Evolutionary conservation across 2,329 filamentous ascomycete genomes (phyloP).

Genomic region (Alternaria incomplexa): DNA sequence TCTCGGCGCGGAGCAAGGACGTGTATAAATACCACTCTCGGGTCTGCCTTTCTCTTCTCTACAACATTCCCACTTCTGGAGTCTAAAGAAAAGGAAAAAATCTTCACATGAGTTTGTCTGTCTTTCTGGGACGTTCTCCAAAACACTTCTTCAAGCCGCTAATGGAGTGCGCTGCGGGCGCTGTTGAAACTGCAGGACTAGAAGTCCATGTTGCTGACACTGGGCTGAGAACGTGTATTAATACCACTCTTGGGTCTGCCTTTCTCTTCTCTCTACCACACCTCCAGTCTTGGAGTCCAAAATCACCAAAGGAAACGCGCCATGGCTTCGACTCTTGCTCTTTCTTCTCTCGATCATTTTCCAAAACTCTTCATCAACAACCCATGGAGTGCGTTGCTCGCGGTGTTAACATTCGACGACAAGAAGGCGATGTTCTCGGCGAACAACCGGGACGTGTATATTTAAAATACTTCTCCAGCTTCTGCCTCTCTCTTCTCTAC

Average conservation of each 20-base stretch:
- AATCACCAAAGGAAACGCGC: too few species aligned
- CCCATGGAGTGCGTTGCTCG: neutral
- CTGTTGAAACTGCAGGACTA: too few species aligned
- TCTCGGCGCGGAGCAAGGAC: accelerated
- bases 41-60: neutral
- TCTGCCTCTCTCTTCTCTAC: neutral
- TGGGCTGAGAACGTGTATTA: neutral
- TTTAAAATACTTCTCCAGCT: neutral
- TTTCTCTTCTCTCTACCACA: neutral
- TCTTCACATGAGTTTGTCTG: neutral
- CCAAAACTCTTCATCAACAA: neutral
- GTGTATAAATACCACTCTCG: neutral
- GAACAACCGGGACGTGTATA: neutral
- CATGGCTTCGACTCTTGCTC: neutral
- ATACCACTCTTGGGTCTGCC: neutral
- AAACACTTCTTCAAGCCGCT: neutral
- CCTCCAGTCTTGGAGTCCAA: neutral
- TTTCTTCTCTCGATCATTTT: neutral
- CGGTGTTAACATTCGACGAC: neutral
- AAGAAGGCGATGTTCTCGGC: neutral
- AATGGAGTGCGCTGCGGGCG: neutral
- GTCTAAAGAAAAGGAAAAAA: neutral
- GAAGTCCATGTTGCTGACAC: too few species aligned
- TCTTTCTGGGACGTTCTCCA: neutral
- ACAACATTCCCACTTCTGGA: neutral